These are phyloP conservation scores for Cicer bijugum DNA, from an alignment of 306 rosid genomes.

Conservation along the genomic window DNA sequence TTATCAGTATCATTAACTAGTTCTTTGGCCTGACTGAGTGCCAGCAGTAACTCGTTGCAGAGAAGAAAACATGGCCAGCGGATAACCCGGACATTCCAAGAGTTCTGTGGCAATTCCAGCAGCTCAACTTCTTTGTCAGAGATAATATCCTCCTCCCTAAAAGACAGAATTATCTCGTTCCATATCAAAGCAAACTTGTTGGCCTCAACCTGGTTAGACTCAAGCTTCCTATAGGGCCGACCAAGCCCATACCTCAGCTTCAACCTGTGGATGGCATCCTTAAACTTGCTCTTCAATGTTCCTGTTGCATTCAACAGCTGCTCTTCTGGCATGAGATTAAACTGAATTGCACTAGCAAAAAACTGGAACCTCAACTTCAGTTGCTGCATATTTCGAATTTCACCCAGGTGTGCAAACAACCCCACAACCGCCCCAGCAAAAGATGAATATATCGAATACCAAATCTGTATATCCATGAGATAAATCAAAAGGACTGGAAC, in stretches of 20 bases:
- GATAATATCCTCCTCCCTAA: constrained; percentile 95
- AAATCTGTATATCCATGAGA: constrained; percentile 93
- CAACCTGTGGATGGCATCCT: constrained; percentile 86
- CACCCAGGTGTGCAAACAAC: constrained; percentile 88
- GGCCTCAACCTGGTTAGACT: constrained; percentile 89
- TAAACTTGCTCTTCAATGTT: constrained; percentile 75
- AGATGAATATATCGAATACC: constrained; percentile 92
- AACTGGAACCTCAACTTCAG: constrained; percentile 93
- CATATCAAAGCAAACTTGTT: constrained; percentile 90
- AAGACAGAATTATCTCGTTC: constrained; percentile 86
- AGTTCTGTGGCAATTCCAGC: constrained; percentile 81
- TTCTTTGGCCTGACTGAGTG: constrained; percentile 95
- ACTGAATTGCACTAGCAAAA: constrained; percentile 93
- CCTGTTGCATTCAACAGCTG: constrained; percentile 80
- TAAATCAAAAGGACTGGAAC: constrained; percentile 85
- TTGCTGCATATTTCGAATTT: constrained; percentile 88
- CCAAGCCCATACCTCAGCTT: constrained; percentile 96
- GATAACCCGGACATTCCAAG: constrained; percentile 90
- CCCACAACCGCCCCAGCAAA: constrained; percentile 86
- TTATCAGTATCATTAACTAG: constrained; percentile 76
- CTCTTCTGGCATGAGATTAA: constrained; percentile 98
- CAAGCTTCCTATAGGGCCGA: constrained; percentile 83
- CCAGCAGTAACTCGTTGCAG: constrained; percentile 91
- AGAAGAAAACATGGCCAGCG: constrained; percentile 97
- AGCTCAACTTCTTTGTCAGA: constrained; percentile 88